Percentiles rank a stretch among this genome's conserved stretches.
Conservation (phyloP, 2,329 filamentous ascomycete species). For the Beauveria bassiana region DNA sequence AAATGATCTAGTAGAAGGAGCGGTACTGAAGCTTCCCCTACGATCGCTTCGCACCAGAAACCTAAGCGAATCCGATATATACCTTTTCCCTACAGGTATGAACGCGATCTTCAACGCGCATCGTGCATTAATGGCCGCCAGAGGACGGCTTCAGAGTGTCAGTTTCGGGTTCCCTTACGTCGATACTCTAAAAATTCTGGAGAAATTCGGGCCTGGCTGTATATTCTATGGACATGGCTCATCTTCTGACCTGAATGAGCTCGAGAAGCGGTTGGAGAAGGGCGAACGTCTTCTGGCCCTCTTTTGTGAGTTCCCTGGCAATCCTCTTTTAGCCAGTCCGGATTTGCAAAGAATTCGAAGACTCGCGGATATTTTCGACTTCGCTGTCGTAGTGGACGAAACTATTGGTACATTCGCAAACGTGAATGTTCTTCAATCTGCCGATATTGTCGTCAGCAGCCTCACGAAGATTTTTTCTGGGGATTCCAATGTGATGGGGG, state of each 20-base stretch:
- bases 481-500: conserved; percentile 97
- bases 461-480: conserved; percentile 96
- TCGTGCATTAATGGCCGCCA: conserved; percentile 58
- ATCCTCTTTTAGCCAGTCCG: conserved; percentile 79
- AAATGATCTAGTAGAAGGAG: conserved; percentile 39
- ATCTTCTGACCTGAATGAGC: conserved; percentile 69
- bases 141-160: conserved; percentile 65
- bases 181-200: conserved; percentile 86
- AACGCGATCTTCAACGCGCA: conserved; percentile 90
- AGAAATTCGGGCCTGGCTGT: conserved; percentile 89
- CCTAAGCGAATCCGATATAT: conserved; percentile 80
- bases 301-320: conserved; percentile 93
- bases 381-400: conserved; percentile 88
- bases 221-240: conserved; percentile 81
- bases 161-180: conserved; percentile 97
- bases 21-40: conserved; percentile 15
- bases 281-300: conserved; percentile 76
- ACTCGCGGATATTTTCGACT: conserved; percentile 76
- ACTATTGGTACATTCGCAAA: conserved; percentile 97
- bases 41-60: conserved; percentile 48
- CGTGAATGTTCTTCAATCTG: conserved; percentile 81
- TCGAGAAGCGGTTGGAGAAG: conserved; percentile 60
- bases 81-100: conserved; percentile 85
- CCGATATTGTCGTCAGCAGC: conserved; percentile 89
- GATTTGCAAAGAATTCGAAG: conserved; percentile 73